phyloP scores from a whole-genome alignment of 2,329 filamentous ascomycete genomes.

The Trichoderma sp. region DNA sequence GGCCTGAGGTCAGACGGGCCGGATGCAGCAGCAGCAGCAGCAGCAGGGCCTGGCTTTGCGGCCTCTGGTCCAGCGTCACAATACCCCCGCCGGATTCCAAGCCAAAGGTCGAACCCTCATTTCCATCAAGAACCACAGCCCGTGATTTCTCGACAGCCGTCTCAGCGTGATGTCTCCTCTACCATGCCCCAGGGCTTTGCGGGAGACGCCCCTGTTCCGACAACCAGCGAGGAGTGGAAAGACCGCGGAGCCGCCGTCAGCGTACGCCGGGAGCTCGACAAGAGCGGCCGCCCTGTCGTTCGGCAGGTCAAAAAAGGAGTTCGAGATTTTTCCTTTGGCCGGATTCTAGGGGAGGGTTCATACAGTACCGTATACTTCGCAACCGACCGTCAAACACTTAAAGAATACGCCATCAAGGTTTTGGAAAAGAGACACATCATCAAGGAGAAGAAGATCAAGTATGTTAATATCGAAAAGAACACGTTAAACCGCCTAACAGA shows the following conservation, averaged over 20 bases:
- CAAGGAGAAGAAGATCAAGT: constrained; percentile 99
- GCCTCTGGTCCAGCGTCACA: constrained; percentile 42
- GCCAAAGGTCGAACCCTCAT: constrained; percentile 51
- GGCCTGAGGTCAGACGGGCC: constrained; percentile 27
- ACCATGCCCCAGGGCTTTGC: constrained; percentile 39
- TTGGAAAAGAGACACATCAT: constrained; percentile 98
- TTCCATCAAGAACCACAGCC: constrained; percentile 9
- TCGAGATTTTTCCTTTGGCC: constrained; percentile 92
- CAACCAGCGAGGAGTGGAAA: constrained; percentile 90
- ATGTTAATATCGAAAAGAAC: constrained; percentile 99
- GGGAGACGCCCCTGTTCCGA: constrained; percentile 49
- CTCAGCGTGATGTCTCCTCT: constrained; percentile 62
- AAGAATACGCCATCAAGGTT: constrained; percentile 98
- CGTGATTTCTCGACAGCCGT: constrained; percentile 75
- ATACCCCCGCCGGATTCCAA: constrained; percentile 67
- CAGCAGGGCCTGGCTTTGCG: constrained; percentile 49
- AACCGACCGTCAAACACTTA: constrained; percentile 89
- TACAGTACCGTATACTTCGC: constrained; percentile 96
- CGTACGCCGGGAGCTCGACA: constrained; percentile 80
- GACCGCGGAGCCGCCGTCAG: constrained; percentile 89
- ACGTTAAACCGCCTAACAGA: constrained; percentile 95
- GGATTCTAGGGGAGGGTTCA: constrained; percentile 89
- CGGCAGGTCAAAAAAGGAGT: constrained; percentile 95
- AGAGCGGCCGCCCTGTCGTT: constrained; percentile 78
- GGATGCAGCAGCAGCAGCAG: constrained; percentile 31